Conservation (phyloP, 139 green algal species). For the Volvox reticuliferus region DNA sequence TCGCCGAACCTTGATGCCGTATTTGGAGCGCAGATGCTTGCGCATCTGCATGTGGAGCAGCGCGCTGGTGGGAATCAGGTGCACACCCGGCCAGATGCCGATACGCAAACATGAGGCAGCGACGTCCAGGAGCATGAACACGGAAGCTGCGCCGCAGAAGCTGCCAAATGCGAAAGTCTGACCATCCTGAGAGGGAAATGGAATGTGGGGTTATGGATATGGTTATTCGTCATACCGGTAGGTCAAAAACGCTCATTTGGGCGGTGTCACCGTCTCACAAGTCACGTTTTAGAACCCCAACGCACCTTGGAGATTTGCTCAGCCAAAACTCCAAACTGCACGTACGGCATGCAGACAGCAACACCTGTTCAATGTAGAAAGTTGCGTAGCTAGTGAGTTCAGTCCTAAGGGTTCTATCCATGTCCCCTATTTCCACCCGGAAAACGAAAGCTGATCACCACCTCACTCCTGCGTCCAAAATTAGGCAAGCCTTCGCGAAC, state of each 20-base stretch:
- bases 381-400: not conserved
- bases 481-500: not conserved
- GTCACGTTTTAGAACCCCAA: no score
- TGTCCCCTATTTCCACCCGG: not conserved
- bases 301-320: slow-evolving; percentile 11
- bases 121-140: slow-evolving; percentile 6
- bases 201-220: not conserved
- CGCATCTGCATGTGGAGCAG: slow-evolving; percentile 16
- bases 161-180: not conserved
- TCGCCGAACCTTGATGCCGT: slow-evolving; percentile 33
- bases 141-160: not conserved
- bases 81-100: not conserved
- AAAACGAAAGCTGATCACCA: not conserved
- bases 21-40: slow-evolving; percentile 11
- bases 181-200: not conserved
- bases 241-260: not conserved
- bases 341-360: slow-evolving; percentile 5
- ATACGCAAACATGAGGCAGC: not conserved
- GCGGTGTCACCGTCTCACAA: no score
- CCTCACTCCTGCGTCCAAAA: not conserved
- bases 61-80: slow-evolving; percentile 16
- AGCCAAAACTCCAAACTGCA: slow-evolving; percentile 34
- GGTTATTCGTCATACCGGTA: not conserved
- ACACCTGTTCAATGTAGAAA: not conserved
- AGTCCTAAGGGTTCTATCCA: not conserved